Evolutionary conservation across 306 rosid genomes (phyloP).

Genomic region (Myrica gale): DNA sequence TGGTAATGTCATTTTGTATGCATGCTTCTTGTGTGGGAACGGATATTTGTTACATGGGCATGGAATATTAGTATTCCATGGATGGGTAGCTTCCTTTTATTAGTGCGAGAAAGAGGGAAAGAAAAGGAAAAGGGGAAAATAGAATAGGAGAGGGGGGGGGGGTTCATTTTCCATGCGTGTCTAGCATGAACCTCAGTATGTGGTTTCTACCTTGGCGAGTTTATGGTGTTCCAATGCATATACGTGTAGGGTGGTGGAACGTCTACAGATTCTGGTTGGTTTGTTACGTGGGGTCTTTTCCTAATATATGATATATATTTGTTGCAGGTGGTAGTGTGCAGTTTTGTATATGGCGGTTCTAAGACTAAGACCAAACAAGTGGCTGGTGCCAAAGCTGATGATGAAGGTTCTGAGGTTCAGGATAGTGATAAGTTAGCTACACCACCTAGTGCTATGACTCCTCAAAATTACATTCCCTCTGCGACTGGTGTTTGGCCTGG

Average conservation of each 20-base stretch:
- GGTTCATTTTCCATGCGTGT: background rate
- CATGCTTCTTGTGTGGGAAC: background rate
- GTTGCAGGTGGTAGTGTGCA: slow-evolving; percentile 82
- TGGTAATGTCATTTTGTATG: background rate
- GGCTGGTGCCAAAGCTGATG: slow-evolving; percentile 35
- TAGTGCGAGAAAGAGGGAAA: background rate
- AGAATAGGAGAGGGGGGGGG: too few species aligned
- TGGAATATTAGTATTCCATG: background rate
- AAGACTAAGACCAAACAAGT: slow-evolving; percentile 60
- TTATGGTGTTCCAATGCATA: background rate
- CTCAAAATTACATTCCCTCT: slow-evolving; percentile 57
- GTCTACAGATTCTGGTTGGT: background rate
- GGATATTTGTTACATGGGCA: background rate
- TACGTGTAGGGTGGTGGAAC: slow-evolving; percentile 2
- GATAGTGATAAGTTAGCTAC: slow-evolving; percentile 52
- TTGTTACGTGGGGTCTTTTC: slow-evolving; percentile 2
- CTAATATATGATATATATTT: slow-evolving; percentile 6
- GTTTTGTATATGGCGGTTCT: slow-evolving; percentile 71
- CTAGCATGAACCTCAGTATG: background rate
- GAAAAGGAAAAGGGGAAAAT: too few species aligned
- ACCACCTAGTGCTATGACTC: slow-evolving; percentile 45
- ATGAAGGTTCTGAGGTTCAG: slow-evolving; percentile 45
- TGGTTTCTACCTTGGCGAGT: background rate
- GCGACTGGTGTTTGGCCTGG: slow-evolving; percentile 62
- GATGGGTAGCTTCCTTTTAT: background rate